A percentile compares a stretch with the other conserved stretches of the same genome.
These are phyloP conservation scores for Citeromyces hawaiiensis DNA, from an alignment of 1,139 yeast species.

Conservation along the genomic window DNA sequence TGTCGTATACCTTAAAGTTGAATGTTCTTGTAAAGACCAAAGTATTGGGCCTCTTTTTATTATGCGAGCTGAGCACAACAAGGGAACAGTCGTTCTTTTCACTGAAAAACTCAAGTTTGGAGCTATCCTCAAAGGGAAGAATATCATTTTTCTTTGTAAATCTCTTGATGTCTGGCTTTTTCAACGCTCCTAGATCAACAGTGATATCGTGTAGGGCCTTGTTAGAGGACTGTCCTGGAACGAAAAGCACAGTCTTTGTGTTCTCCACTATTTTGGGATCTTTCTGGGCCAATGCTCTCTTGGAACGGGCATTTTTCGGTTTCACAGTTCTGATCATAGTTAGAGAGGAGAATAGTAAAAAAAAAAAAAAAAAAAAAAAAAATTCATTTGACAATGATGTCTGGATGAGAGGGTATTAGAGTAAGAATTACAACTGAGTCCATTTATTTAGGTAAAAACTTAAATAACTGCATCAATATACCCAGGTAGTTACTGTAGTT, in stretches of 20 bases:
- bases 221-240: slow-evolving; percentile 79
- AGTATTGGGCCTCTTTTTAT: slow-evolving; percentile 89
- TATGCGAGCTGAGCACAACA: slow-evolving; percentile 68
- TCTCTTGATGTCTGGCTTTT: slow-evolving; percentile 84
- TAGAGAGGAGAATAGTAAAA: neutral
- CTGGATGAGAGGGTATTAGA: neutral
- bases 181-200: slow-evolving; percentile 81
- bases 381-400: too few species aligned
- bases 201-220: slow-evolving; percentile 77
- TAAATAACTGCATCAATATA: too few species aligned
- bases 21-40: slow-evolving; percentile 82
- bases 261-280: slow-evolving; percentile 87
- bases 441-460: too few species aligned
- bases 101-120: slow-evolving; percentile 77
- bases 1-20: slow-evolving; percentile 81
- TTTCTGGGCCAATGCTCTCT: slow-evolving; percentile 82
- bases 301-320: slow-evolving; percentile 93
- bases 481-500: too few species aligned
- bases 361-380: too few species aligned
- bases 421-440: too few species aligned
- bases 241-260: slow-evolving; percentile 78
- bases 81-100: slow-evolving; percentile 90
- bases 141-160: slow-evolving; percentile 81
- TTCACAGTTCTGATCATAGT: slow-evolving; percentile 59
- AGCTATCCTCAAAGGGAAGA: slow-evolving; percentile 88